Evolutionary conservation across 2,329 filamentous ascomycete species (phyloP).

Genomic region (Fusarium marasasianum): DNA sequence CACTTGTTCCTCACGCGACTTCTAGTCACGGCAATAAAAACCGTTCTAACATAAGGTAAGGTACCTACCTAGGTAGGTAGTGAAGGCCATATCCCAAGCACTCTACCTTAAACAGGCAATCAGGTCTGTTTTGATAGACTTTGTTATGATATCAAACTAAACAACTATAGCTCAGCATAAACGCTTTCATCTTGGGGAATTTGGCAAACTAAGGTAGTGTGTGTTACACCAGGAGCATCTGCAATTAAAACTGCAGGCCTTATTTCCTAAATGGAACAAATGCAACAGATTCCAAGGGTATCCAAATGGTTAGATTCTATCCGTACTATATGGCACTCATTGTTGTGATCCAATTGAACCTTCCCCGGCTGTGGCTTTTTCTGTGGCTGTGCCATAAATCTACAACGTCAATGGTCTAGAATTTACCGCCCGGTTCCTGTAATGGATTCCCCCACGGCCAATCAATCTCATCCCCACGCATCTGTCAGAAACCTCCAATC

Average conservation of each 20-base stretch:
- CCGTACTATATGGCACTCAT: not conserved
- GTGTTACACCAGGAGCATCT: not conserved
- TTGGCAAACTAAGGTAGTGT: not conserved
- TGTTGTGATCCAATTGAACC: constrained; percentile 6
- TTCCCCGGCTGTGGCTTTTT: constrained; percentile 30
- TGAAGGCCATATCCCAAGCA: not conserved
- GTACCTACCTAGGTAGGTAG: too few relatives aligned
- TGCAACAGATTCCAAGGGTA: not conserved
- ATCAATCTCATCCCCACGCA: constrained; percentile 32
- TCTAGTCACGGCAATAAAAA: not conserved
- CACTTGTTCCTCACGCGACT: not conserved
- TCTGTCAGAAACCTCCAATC: constrained; percentile 24
- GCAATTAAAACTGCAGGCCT: not conserved
- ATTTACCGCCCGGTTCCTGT: constrained; percentile 7
- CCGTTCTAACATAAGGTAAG: not conserved
- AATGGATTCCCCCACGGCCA: constrained; percentile 19
- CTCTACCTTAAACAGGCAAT: not conserved
- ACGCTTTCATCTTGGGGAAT: not conserved
- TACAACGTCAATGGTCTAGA: constrained; percentile 1
- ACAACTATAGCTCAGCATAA: not conserved
- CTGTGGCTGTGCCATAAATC: constrained; percentile 20
- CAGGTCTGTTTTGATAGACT: not conserved
- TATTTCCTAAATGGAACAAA: not conserved
- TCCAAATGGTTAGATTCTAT: not conserved
- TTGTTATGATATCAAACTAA: not conserved